phyloP scores from a whole-genome alignment of 495 filamentous ascomycete species.

The Pyrenula aspistea region DNA sequence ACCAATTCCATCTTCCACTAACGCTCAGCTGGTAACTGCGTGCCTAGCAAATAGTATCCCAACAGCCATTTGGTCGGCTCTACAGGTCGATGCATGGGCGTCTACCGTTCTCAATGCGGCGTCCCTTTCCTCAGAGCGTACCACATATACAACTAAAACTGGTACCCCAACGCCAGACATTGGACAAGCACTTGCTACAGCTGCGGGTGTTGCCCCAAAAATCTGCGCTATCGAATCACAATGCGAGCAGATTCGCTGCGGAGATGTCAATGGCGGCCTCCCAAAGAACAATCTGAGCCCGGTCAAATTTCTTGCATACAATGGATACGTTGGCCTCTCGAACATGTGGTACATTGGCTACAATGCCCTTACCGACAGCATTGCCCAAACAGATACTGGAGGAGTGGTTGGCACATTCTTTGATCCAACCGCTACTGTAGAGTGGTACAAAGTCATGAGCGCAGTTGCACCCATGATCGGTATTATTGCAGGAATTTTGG shows the following conservation, averaged over 20 bases:
- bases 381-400: neutral
- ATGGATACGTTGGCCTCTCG: neutral
- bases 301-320: neutral
- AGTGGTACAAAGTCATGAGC: neutral
- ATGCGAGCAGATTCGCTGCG: neutral
- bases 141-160: neutral
- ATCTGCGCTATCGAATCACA: neutral
- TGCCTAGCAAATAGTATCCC: neutral
- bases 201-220: neutral
- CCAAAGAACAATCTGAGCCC: neutral
- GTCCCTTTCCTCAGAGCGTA: neutral
- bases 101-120: neutral
- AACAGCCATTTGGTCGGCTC: neutral
- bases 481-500: neutral
- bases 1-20: neutral
- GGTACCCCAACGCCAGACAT: neutral
- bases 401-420: neutral
- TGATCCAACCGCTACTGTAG: neutral
- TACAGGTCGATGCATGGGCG: too few species aligned
- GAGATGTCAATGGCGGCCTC: neutral
- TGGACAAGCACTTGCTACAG: neutral
- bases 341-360: neutral
- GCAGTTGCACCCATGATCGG: too few species aligned
- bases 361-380: neutral
- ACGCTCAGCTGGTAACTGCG: neutral